Base-by-base conservation (phyloP, 1,139 yeast species). In the Sugiyamaella pinicola region DNA sequence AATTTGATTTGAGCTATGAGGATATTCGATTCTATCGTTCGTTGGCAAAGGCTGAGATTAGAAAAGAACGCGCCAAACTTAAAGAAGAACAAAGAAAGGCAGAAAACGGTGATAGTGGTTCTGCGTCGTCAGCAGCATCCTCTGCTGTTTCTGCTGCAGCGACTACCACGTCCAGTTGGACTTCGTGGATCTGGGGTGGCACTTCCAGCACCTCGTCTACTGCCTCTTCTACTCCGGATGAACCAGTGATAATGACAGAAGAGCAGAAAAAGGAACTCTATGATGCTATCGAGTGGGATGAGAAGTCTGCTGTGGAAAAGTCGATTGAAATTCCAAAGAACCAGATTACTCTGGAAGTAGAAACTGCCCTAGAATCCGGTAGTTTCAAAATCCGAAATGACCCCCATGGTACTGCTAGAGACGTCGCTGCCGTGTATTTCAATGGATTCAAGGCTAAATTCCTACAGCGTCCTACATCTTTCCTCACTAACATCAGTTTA, bases 271-370 rank as follows among this genome's bases (percentile, higher is more conserved):
- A 89, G 65, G 99, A 95, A 52, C 76, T 93, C 13, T 91, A 89
- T 65, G 96, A 89, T 57, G 96, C 97, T 0, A 93, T 95, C 59
- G 99, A 91, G 57, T 91, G 86, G 72, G 88, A 90, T 62, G 96
- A 90, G 57, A 74, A 80, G 26, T 76, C 80, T 51, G 78, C 79
- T 0, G 64, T 81, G 0, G 59, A 75, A 0, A 80, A 80, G 13
- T 71, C 84, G 0, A 73, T 85, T 10, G 86, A 85, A 58, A 65
- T 87, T 1, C 96, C 97, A 0, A 78, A 82, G 49, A 95, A 90
- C 56, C 76, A 90, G 38, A 81, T 86, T 2, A 81, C 80, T 21
- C 63, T 87, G 56, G 87, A 86, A 58, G 67, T 91, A 2, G 77
- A 81, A 28, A 84, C 95, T 19, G 74, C 84, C 8, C 78, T 93